Base-by-base conservation (phyloP, 768 basidiomycete genomes). In the Flagelloscypha sp. region DNA sequence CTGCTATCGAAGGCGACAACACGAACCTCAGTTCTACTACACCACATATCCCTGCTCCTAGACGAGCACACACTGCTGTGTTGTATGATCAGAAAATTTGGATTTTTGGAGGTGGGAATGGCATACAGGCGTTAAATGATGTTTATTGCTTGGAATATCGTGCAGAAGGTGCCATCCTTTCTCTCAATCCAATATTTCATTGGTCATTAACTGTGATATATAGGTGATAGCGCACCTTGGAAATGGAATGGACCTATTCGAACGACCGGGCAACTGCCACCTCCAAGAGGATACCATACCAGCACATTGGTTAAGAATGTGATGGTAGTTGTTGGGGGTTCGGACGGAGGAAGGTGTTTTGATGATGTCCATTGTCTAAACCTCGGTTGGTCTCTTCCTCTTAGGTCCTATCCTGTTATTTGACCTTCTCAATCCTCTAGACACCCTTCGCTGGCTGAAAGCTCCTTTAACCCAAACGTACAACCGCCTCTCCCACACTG, bases 51-150 rank as follows among this genome's bases (percentile, higher is more conserved):
- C 78, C 85, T 0, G 70, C 75, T 3, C 77, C 82, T 2, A 76
- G 93, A 7, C 77, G 93, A 18, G 90, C 93, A 1, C 93, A 97
- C 55, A 86, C 88, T 0, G 76, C 87, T 1, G 83, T 92, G 10
- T 59, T 77, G 15, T 79, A 88, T 48, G 61, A 64, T 19, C 67
- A 70, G 39, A 80, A 74, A 50, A 70, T 97, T 0, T 87, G 84
- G 65, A 59, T 95, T 3, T 95, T 94, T 48, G 93, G 90, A 6
- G 90, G 93, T n/a, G 92, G 93, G 2, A 93, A 89, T 40, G 93
- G 93, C 0, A 65, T 82, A 61, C 74, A 73, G n/a, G 90, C 93
- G 0, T 65, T 95, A 37, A 86, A 87, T 46, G 92, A 95, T 54
- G 61, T 93, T 13, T 94, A 90, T 53, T 62, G 29, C 45, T 76